phyloP scores from a whole-genome alignment of 139 green algal species.

The Chlorella sorokiniana region DNA sequence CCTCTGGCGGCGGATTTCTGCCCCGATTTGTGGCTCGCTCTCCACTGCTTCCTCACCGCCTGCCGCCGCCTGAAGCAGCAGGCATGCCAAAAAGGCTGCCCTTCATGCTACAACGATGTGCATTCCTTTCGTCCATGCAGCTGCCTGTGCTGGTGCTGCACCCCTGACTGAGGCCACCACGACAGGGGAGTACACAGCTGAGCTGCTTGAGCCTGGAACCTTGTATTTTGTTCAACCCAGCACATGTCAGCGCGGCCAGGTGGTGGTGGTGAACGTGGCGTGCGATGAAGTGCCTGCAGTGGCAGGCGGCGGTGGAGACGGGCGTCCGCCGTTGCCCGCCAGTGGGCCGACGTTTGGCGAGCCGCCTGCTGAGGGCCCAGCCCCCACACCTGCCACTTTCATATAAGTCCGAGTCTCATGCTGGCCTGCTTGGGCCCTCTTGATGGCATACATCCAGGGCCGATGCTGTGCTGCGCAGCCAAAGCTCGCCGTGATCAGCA shows the following conservation, averaged over 20 bases:
- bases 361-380: too few relatives aligned
- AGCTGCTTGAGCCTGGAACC: neutral
- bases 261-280: neutral
- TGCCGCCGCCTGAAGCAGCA: neutral
- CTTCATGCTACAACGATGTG: neutral
- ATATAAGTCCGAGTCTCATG: too few relatives aligned
- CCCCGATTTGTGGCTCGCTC: neutral
- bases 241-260: neutral
- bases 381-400: too few relatives aligned
- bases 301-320: too few relatives aligned
- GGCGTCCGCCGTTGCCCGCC: too few relatives aligned
- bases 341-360: too few relatives aligned
- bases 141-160: neutral
- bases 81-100: neutral
- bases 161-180: constrained; percentile 3
- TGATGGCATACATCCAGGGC: too few relatives aligned
- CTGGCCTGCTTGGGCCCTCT: too few relatives aligned
- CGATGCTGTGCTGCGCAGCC: too few relatives aligned
- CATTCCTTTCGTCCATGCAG: constrained; percentile 2
- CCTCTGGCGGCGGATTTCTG: neutral
- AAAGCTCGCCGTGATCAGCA: too few relatives aligned
- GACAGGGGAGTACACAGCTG: neutral
- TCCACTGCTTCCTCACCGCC: neutral
- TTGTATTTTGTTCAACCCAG: neutral
- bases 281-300: too few relatives aligned